A percentile compares a stretch with the other conserved stretches of the same genome.
phyloP scores from a whole-genome alignment of 1,284 basidiomycete genomes.

The Ceratobasidium theobromae region DNA sequence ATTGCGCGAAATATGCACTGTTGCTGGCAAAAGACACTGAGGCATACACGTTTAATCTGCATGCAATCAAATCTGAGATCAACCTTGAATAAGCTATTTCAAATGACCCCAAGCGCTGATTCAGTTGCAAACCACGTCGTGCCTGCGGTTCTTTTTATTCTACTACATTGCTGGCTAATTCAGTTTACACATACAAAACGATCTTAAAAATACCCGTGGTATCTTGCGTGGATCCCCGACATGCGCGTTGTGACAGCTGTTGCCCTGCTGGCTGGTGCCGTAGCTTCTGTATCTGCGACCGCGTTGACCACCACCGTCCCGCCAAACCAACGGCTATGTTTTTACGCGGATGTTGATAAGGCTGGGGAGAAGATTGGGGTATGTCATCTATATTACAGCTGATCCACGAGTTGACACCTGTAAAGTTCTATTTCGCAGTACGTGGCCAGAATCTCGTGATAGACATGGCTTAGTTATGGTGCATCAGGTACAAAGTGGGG shows the following conservation, averaged over 20 bases:
- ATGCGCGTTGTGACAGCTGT: slow-evolving; percentile 20
- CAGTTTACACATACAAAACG: slow-evolving; percentile 8
- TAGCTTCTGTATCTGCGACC: slow-evolving; percentile 45
- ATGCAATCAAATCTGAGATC: slow-evolving; percentile 9
- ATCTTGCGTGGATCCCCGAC: slow-evolving; percentile 13
- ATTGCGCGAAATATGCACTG: no score
- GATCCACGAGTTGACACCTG: slow-evolving; percentile 10
- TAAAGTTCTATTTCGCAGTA: slow-evolving; percentile 62
- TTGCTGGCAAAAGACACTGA: background rate
- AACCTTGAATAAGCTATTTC: background rate
- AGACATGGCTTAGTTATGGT: background rate
- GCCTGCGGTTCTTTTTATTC: background rate
- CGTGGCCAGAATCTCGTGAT: slow-evolving; percentile 38
- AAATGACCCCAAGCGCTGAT: slow-evolving; percentile 19
- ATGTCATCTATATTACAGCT: slow-evolving; percentile 42
- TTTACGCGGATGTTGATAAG: slow-evolving; percentile 68
- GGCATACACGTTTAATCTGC: background rate
- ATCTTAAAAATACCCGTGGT: background rate
- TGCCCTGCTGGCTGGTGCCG: slow-evolving; percentile 13
- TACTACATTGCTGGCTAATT: slow-evolving; percentile 2
- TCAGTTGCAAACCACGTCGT: slow-evolving; percentile 7
- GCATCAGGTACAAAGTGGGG: slow-evolving; percentile 87
- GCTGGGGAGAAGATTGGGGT: slow-evolving; percentile 43
- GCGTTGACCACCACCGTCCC: slow-evolving; percentile 87
- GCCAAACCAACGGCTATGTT: slow-evolving; percentile 88